Evolutionary conservation across 108 stramenopile species (phyloP), one percentile per base, ranked within the genome.

Genomic region (Schizochytrium sp.): DNA sequence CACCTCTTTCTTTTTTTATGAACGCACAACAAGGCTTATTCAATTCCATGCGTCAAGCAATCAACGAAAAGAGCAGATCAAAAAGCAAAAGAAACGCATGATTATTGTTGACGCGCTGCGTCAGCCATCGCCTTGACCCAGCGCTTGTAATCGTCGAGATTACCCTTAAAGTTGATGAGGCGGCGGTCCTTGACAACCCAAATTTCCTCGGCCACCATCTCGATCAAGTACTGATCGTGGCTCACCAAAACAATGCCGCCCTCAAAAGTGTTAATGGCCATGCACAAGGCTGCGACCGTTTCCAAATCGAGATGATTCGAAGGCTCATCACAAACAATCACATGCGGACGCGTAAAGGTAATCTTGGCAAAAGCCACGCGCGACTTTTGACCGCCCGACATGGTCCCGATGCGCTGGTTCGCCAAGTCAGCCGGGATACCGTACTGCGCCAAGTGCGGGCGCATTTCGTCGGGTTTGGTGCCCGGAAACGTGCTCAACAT

Each of bases 321-420:
- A 45, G 96, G 96, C 72, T 99, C 98, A 88, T 98, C 98, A 93
- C 98, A 94, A n/a, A 99, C 92, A 69, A 99, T 91, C 5, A 99
- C 93, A 90, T 99, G 99, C 8, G 99, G 98, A 58, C 93, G 94
- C 58, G 94, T 91, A 90, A 95, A 98, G n/a, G 97, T 95, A 72
- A 99, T 91, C 6, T 96, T 93, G 10, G 98, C 98, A 91, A 99
- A 98, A 23, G 98, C 97, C 29, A 99, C 98, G 18, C 99, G 91
- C 58, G 94, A 95, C 92, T 98, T 98, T 89, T 98, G 97, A 8
- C 99, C 99, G 58, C 99, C 99, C 47, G 95, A 95, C 43, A 98
- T 92, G 58, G 97, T 94, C 90, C 95, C 93, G 94, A 98, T 98
- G 34, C 97, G 98, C 88, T 97, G 97, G 44, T 96, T 59, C 28